phyloP scores from a whole-genome alignment of 1,139 yeast genomes.

The Maudiozyma humilis region DNA sequence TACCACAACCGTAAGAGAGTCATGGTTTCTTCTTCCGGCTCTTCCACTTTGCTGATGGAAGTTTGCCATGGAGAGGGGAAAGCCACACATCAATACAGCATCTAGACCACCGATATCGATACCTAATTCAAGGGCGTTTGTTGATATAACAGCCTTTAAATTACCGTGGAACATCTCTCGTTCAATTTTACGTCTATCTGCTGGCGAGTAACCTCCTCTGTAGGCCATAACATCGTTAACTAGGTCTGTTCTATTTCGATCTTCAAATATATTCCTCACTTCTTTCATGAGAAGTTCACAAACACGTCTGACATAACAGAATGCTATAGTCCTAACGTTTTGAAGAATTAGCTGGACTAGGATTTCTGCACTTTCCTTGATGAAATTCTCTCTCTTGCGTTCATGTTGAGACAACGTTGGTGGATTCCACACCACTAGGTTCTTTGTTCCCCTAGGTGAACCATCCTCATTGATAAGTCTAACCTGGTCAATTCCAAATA shows the following conservation, averaged over 20 bases:
- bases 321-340: conserved; percentile 75
- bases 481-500: conserved; percentile 57
- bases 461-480: conserved; percentile 67
- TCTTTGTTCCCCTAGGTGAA: conserved; percentile 74
- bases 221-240: conserved; percentile 79
- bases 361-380: conserved; percentile 67
- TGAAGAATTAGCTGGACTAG: conserved; percentile 55
- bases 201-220: conserved; percentile 86
- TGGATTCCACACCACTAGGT: conserved; percentile 76
- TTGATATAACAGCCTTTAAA: conserved; percentile 79
- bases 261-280: conserved; percentile 46
- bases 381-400: conserved; percentile 53
- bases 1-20: conserved; percentile 72
- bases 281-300: conserved; percentile 87
- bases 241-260: conserved; percentile 37
- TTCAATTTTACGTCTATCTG: conserved; percentile 81
- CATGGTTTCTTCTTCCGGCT: conserved; percentile 76
- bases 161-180: conserved; percentile 82
- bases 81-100: conserved; percentile 86
- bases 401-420: conserved; percentile 35
- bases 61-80: conserved; percentile 78
- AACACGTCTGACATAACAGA: conserved; percentile 76
- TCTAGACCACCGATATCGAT: conserved; percentile 90
- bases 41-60: conserved; percentile 94
- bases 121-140: conserved; percentile 91